Evolutionary conservation across 805 yeast species (phyloP), one percentile per base, ranked within the genome.

Genomic region (Nakazawaea molendinolei): DNA sequence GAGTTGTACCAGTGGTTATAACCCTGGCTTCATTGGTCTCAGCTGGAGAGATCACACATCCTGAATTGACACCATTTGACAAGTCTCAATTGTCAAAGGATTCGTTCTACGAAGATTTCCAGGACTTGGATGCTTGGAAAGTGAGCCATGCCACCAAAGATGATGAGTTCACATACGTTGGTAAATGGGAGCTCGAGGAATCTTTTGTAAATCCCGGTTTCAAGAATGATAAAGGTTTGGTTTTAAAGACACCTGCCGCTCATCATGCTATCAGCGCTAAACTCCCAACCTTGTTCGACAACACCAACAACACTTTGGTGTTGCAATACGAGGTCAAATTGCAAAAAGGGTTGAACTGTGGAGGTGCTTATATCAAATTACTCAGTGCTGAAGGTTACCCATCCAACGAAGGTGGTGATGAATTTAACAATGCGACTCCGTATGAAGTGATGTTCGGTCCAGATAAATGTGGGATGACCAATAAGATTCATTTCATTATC

Each of bases 361-460:
- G 95, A 33, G 97, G 97, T 38, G 90, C 94, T 1, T 89, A 87
- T 60, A 56, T 89, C 46, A 89, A 89, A 63, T 63, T 89, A 30
- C 58, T 89, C 38, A 65, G 76, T 30, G 55, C 56, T 2, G 57
- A 59, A 8, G 70, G 65, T 6, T 48, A 56, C 3, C 51, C 56
- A 12, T 43, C 59, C 29, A 53, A 59, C 17, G 64, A 53, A 1
- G 57, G 53, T 38, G 64, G 60, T 23, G 53, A 58, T 26, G 71
- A 73, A 41, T 81, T 86, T 63, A 66, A 63, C 45, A 71, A 74
- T 42, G 76, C 67, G 19, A 70, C 94, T 3, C 84, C 87, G 2
- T 86, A 81, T 60, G 86, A 82, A 56, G 61, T 89, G 44, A 82
- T 89, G 90, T 89, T 89, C 63, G 97, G 97, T 15, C 97, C 97